Conservation (phyloP, 352 stramenopile genomes). For the Phytophthora multivora region DNA sequence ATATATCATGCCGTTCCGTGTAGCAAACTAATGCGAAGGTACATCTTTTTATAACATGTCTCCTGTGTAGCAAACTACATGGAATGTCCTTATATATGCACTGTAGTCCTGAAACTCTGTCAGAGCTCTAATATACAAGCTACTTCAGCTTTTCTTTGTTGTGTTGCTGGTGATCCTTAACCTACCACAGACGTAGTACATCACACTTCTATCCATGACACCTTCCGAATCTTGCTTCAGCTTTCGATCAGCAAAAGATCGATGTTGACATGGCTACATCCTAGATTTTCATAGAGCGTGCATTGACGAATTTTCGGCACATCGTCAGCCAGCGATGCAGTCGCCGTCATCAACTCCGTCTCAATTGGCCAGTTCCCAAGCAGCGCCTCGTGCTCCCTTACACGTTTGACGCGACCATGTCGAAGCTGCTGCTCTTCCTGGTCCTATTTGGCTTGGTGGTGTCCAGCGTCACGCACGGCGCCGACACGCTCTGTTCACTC, state of each 20-base stretch:
- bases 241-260: slow-evolving; percentile 25
- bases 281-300: slow-evolving; percentile 11
- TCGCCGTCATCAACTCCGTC: slow-evolving; percentile 20
- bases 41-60: too few relatives aligned
- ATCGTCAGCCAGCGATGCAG: slow-evolving; percentile 7
- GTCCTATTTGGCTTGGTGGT: slow-evolving; percentile 2
- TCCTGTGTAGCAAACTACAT: too few relatives aligned
- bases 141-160: too few relatives aligned
- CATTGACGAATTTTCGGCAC: slow-evolving; percentile 4
- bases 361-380: slow-evolving; percentile 24
- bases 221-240: slow-evolving; percentile 13
- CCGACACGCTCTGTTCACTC: slow-evolving; percentile 57
- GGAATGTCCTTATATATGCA: too few relatives aligned
- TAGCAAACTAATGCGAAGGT: too few relatives aligned
- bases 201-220: neutral
- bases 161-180: too few relatives aligned
- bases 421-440: slow-evolving; percentile 12
- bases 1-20: too few relatives aligned
- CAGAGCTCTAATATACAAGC: too few relatives aligned
- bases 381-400: neutral
- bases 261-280: slow-evolving; percentile 5
- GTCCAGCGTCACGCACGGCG: neutral
- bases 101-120: too few relatives aligned
- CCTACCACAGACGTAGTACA: too few relatives aligned
- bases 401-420: slow-evolving; percentile 6